phyloP scores from a whole-genome alignment of 1,284 basidiomycete genomes.

The Melanopsichium pennsylvanicum region DNA sequence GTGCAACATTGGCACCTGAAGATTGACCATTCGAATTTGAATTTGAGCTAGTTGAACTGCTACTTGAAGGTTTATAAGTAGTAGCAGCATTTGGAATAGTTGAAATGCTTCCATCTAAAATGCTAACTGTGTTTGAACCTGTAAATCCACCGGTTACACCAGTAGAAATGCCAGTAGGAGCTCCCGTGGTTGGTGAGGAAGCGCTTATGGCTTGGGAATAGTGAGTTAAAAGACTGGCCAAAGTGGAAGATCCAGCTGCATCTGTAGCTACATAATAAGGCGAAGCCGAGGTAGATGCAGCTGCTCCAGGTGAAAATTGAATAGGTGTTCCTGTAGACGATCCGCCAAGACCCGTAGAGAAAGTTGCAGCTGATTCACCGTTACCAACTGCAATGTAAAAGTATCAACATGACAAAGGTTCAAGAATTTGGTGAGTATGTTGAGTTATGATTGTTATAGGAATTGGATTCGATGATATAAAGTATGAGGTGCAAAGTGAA shows the following conservation, averaged over 20 bases:
- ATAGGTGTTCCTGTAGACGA: conserved; percentile 16
- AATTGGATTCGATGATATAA: too few species aligned
- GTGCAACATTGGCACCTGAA: background rate
- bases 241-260: conserved; percentile 16
- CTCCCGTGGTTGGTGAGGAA: conserved; percentile 32
- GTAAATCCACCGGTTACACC: conserved; percentile 37
- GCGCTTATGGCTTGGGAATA: conserved; percentile 38
- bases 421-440: too few species aligned
- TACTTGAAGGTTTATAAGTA: conserved; percentile 24
- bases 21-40: background rate
- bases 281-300: background rate
- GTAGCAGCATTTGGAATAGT: conserved; percentile 44
- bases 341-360: conserved; percentile 27
- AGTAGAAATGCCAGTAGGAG: conserved; percentile 24
- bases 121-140: conserved; percentile 10
- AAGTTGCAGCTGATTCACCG: conserved; percentile 20
- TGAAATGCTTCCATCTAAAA: conserved; percentile 28
- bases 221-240: conserved; percentile 33
- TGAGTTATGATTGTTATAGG: too few species aligned
- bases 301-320: conserved; percentile 29
- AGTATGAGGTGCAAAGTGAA: background rate
- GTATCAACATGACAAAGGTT: too few species aligned
- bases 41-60: background rate
- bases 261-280: conserved; percentile 40
- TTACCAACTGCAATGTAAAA: conserved; percentile 19